Conservation (phyloP, 495 filamentous ascomycete species). For the Aspergillus baeticus region DNA sequence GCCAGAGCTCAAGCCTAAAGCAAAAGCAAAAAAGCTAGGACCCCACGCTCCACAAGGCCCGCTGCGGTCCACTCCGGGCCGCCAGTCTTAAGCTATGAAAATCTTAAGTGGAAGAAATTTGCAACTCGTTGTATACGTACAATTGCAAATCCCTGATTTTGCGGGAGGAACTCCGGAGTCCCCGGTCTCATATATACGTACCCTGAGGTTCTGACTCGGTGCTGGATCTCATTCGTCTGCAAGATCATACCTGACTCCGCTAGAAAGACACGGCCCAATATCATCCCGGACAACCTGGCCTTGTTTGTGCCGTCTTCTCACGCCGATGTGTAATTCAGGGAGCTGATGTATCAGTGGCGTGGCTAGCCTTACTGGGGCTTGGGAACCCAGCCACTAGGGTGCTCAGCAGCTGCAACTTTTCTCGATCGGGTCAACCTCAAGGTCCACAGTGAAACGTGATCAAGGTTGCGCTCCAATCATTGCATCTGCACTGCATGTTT, state of each 20-base stretch:
- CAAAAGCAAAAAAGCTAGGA: slow-evolving; percentile 15
- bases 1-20: neutral
- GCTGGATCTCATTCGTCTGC: neutral
- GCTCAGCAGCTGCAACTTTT: neutral
- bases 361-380: slow-evolving; percentile 24
- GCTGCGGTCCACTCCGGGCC: slow-evolving; percentile 30
- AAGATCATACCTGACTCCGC: neutral
- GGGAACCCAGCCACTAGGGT: slow-evolving; percentile 3
- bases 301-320: neutral
- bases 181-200: neutral
- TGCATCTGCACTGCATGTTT: slow-evolving; percentile 18
- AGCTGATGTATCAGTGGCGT: neutral
- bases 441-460: slow-evolving; percentile 18
- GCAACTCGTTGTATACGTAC: neutral
- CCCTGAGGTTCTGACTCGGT: neutral
- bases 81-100: slow-evolving; percentile 27
- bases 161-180: neutral
- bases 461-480: slow-evolving; percentile 16
- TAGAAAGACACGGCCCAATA: neutral
- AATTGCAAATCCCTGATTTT: neutral
- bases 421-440: slow-evolving; percentile 3
- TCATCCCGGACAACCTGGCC: neutral
- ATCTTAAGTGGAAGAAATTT: slow-evolving; percentile 9
- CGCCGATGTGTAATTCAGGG: slow-evolving; percentile 3
- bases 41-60: slow-evolving; percentile 28